Conservation (phyloP, 192 early-diverging fungal genomes). For the Backusella westeae region DNA sequence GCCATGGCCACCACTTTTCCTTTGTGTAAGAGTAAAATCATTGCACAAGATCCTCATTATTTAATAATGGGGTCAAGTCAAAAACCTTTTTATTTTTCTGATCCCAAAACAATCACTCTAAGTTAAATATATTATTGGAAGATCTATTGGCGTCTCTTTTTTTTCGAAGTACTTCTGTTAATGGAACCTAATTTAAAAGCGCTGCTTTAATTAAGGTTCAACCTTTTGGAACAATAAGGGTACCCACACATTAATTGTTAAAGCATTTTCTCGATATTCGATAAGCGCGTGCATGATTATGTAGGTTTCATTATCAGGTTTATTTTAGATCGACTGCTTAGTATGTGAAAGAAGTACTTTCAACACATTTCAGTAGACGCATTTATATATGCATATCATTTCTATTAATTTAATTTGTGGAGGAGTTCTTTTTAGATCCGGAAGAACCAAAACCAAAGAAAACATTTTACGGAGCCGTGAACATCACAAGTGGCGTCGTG, state of each 20-base stretch:
- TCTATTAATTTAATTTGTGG: neutral
- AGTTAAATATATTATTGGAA: neutral
- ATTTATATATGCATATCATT: neutral
- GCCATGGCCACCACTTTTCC: neutral
- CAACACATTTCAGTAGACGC: neutral
- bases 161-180: neutral
- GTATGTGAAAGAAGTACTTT: neutral
- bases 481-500: neutral
- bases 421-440: neutral
- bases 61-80: neutral
- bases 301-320: neutral
- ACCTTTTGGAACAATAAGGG: neutral
- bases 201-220: neutral
- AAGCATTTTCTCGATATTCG: neutral
- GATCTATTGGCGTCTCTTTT: neutral
- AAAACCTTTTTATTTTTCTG: neutral
- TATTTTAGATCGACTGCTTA: neutral
- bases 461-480: neutral
- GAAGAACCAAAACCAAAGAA: neutral
- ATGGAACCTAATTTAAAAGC: constrained; percentile 1
- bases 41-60: neutral
- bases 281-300: neutral
- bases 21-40: neutral
- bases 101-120: neutral
- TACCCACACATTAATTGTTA: neutral